Base-by-base conservation (phyloP, 805 yeast genomes). In the Schwanniomyces sp. region DNA sequence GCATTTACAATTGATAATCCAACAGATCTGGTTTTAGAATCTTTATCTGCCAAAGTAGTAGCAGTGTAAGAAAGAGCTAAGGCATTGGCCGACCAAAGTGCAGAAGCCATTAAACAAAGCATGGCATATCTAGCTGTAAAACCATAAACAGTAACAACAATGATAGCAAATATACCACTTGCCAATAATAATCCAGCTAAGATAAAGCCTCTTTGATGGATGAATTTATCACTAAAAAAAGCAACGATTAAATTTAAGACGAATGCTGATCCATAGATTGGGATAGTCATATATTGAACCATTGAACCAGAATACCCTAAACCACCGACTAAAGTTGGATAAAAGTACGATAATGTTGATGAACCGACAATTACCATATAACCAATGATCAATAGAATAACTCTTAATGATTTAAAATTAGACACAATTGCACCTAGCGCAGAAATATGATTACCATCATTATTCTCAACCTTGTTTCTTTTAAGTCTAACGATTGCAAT, bases 331-430 rank as follows among this genome's bases (percentile, higher is more conserved):
- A 73, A 70, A 3, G 70, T 29, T 59, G 10, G 79, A 76, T 41
- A 72, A 57, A 47, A 73, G 73, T 1, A 72, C 67, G 1, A 69
- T 57, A 46, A 66, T 70, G 10, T 80, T 80, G 52, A 72, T 76
- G 32, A 74, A 54, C 10, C 70, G 58, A 11, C 66, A 52, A 53
- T 74, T 76, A 43, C 61, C 70, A 58, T 79, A 73, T 54, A 76
- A 74, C 52, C 75, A 78, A 51, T 70, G 69, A 16, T 59, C 46
- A 45, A 67, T 63, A 24, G 64, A 48, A 42, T 63, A 58, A 26
- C 69, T 62, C 50, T 69, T 69, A 40, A 66, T 61, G 48, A 76
- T 79, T 32, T 41, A 49, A 29, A 72, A 49, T 53, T 66, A 62
- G 57, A 10, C 59, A 60, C 46, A 67, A 66, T 12, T 56, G 43